Evolutionary conservation across 306 rosid species (phyloP).

Genomic region (Canavalia ensiformis): DNA sequence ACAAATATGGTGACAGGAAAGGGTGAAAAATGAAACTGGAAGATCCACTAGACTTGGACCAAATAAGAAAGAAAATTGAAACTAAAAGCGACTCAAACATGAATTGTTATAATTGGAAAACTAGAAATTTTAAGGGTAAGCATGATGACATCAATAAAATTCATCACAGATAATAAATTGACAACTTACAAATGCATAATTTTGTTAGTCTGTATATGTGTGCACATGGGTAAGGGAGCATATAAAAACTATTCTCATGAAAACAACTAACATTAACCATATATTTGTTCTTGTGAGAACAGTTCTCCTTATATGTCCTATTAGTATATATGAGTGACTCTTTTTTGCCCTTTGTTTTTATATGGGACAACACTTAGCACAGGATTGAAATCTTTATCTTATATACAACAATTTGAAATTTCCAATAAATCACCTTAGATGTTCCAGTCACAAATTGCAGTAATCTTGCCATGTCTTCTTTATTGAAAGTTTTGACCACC

Average conservation of each 20-base stretch:
- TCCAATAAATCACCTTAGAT: slow-evolving; percentile 76
- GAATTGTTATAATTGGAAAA: neutral
- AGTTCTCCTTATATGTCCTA: neutral
- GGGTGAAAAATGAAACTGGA: neutral
- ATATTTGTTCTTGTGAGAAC: neutral
- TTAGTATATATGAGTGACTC: neutral
- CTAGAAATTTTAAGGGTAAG: neutral
- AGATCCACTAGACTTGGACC: neutral
- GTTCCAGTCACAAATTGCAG: slow-evolving; percentile 99
- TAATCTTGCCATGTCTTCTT: slow-evolving; percentile 99
- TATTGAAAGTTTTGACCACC: slow-evolving; percentile 84
- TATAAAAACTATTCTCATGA: neutral
- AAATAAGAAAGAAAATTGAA: neutral
- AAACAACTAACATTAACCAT: neutral
- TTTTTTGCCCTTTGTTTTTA: neutral
- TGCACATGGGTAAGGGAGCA: neutral
- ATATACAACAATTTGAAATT: slow-evolving; percentile 22
- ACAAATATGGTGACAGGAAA: neutral
- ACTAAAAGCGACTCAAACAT: neutral
- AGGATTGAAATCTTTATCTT: slow-evolving; percentile 27
- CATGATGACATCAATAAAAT: too few relatives aligned
- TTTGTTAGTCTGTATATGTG: neutral
- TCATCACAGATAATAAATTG: slow-evolving; percentile 5
- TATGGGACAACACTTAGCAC: neutral
- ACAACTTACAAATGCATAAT: neutral